Evolutionary conservation across 352 stramenopile genomes (phyloP), one percentile per base, ranked within the genome.

Genomic region (Pythium grandisporangium): DNA sequence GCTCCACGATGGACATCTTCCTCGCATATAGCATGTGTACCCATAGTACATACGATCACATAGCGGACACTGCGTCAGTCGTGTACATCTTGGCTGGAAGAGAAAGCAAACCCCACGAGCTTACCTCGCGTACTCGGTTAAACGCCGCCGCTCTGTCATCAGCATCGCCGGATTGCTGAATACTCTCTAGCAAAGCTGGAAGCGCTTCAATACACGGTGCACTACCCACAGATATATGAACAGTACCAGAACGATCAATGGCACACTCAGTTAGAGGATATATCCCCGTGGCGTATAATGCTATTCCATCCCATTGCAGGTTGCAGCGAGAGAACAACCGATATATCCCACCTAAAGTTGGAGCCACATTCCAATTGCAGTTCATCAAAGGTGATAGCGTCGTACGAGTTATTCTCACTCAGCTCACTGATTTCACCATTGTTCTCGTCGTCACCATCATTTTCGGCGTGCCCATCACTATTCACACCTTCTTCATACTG

Each of bases 1-100:
- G 46, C 35, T 86, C 70, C 11, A 78, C 16, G 8, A 61, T 45
- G 7, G 68, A 62, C 6, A 86, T 66, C 70, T 86, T 25, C 0
- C 16, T 23, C 36, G 23, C 22, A 43, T 19, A 17, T 17, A 37
- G n/a, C 21, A 13, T 4, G 17, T 29, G 21, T 17, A 27, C 13
- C 32, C 14, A 32, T 8, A 32, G 14, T 14, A 32, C 14, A n/a
- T n/a, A n/a, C n/a, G n/a, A n/a, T n/a, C n/a, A n/a, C n/a, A n/a
- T n/a, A n/a, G n/a, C n/a, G n/a, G n/a, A n/a, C n/a, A n/a, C n/a
- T n/a, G n/a, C 27, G 14, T 32, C 27, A 32, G 10, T 32, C 8
- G 14, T 8, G 27, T 32, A 14, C 25, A 16, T 43, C 4, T 5
- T 19, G 3, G 26, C 6, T 29, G 8, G 11, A 30, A 12, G 19